phyloP scores from a whole-genome alignment of 1,139 yeast species.

The Lodderomyces margitis region DNA sequence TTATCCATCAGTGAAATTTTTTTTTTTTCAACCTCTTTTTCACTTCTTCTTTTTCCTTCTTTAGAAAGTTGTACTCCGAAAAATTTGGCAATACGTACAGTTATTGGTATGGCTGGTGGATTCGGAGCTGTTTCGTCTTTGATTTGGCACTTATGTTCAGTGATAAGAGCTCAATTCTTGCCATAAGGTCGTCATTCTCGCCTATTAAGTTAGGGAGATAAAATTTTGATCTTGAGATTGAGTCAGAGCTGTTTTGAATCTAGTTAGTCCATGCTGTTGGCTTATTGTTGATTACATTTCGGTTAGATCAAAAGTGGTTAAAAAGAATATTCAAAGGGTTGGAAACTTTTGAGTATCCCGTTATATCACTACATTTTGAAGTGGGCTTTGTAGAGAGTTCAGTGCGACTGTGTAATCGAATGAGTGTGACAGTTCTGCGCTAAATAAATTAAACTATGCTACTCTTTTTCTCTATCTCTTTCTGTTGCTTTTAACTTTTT shows the following conservation, averaged over 20 bases:
- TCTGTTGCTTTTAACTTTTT: too few species aligned
- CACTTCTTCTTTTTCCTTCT: constrained; percentile 16
- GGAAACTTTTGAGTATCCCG: constrained; percentile 53
- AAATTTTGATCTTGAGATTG: constrained; percentile 7
- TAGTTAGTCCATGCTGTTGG: constrained; percentile 24
- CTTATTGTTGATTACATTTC: constrained; percentile 34
- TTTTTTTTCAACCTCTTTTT: constrained; percentile 3
- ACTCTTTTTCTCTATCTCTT: too few species aligned
- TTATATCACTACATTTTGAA: constrained; percentile 48
- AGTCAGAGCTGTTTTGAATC: constrained; percentile 16
- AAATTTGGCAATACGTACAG: constrained; percentile 28
- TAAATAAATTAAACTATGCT: too few species aligned
- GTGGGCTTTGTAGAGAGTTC: background rate
- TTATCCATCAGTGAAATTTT: background rate
- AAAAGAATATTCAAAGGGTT: constrained; percentile 45
- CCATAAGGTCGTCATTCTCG: constrained; percentile 23
- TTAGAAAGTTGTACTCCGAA: constrained; percentile 43
- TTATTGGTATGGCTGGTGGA: constrained; percentile 14
- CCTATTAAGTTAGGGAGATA: constrained; percentile 53
- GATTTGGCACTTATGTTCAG: constrained; percentile 12
- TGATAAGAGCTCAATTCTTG: constrained; percentile 17
- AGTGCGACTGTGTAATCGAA: constrained; percentile 1
- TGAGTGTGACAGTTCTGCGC: too few species aligned
- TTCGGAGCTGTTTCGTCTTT: constrained; percentile 8
- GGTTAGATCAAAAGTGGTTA: constrained; percentile 53